phyloP scores from a whole-genome alignment of 2,329 filamentous ascomycete genomes.

The Exserohilum turcica region DNA sequence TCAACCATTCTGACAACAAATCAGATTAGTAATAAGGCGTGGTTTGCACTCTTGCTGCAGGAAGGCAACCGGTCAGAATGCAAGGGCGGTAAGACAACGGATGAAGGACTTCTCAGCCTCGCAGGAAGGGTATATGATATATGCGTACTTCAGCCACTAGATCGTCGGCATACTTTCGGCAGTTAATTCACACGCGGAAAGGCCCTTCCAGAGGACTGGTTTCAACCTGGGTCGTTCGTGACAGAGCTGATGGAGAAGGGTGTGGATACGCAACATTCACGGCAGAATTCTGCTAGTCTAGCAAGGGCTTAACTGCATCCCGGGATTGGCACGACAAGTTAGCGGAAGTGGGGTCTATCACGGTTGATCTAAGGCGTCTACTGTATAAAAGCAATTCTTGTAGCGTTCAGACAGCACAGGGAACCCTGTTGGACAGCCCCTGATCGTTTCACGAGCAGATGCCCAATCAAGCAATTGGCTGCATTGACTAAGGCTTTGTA shows the following conservation, averaged over 20 bases:
- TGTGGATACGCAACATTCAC: too few species aligned
- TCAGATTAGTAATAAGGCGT: too few species aligned
- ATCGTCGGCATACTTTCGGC: too few species aligned
- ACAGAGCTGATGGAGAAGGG: background rate
- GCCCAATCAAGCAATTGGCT: too few species aligned
- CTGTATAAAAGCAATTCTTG: background rate
- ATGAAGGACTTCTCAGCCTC: slow-evolving; percentile 1
- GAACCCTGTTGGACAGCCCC: too few species aligned
- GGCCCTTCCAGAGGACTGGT: background rate
- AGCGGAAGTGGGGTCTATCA: background rate
- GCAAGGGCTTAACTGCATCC: background rate
- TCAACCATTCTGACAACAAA: background rate
- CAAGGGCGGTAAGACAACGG: background rate
- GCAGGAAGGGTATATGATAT: slow-evolving; percentile 4
- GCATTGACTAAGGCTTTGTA: too few species aligned
- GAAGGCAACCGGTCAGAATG: slow-evolving; percentile 4
- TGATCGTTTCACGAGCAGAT: too few species aligned
- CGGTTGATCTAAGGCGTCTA: background rate
- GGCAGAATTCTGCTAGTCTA: background rate
- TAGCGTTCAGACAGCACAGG: background rate
- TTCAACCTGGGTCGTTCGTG: background rate
- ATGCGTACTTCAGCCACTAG: background rate
- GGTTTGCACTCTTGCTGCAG: too few species aligned
- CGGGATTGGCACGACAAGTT: background rate
- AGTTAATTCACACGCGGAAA: too few species aligned